Evolutionary conservation across 306 rosid genomes (phyloP).

Genomic region (Elaeagnus macrophylla): DNA sequence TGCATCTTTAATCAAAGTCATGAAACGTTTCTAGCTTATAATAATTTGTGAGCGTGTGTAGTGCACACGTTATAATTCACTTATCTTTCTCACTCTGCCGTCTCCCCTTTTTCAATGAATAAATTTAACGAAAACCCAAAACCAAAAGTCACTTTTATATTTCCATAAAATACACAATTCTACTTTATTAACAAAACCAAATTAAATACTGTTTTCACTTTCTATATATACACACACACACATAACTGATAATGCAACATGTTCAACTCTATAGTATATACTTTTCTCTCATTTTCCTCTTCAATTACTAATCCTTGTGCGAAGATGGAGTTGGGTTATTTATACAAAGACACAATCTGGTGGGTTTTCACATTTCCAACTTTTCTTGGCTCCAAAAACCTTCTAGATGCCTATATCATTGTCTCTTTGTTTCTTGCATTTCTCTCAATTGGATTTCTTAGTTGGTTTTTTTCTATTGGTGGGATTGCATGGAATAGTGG

Average conservation of each 20-base stretch:
- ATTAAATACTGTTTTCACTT: too few relatives aligned
- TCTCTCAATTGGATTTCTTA: conserved; percentile 11
- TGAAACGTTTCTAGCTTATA: too few relatives aligned
- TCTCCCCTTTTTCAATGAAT: too few relatives aligned
- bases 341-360: conserved; percentile 23
- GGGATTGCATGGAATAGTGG: conserved; percentile 52
- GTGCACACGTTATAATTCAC: too few relatives aligned
- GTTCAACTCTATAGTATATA: conserved; percentile 1
- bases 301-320: neutral
- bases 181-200: too few relatives aligned
- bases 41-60: too few relatives aligned
- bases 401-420: conserved; percentile 16
- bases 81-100: too few relatives aligned
- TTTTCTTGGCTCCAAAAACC: conserved; percentile 21
- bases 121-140: too few relatives aligned
- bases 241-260: neutral
- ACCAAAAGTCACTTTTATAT: too few relatives aligned
- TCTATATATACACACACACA: neutral
- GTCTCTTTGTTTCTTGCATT: conserved; percentile 10
- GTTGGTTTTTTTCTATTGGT: conserved; percentile 32
- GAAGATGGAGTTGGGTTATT: conserved; percentile 4
- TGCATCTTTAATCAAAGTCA: too few relatives aligned
- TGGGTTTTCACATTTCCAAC: conserved; percentile 39
- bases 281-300: neutral
- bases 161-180: neutral